Percentiles rank a stretch among this genome's conserved stretches.
These are phyloP conservation scores for Pestalotiopsis sp. DNA, from an alignment of 2,329 filamentous ascomycete species.

Conservation along the genomic window DNA sequence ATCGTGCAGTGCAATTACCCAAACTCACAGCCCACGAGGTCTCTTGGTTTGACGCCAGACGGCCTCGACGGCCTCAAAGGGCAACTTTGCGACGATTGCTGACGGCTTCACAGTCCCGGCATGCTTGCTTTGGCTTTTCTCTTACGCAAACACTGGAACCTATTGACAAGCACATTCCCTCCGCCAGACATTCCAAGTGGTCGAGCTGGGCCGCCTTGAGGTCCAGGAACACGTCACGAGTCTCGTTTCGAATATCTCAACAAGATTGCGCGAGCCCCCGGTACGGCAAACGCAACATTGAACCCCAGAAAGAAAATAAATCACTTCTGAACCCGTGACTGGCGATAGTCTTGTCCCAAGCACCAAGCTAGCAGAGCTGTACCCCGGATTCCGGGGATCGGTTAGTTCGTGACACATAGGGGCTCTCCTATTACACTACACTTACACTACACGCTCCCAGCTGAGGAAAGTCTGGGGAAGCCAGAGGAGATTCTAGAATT, in stretches of 20 bases:
- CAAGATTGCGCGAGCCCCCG: slow-evolving; percentile 14
- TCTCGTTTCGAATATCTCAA: slow-evolving; percentile 14
- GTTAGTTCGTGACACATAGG: slow-evolving; percentile 4
- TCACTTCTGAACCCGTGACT: neutral
- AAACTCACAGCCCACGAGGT: slow-evolving; percentile 23
- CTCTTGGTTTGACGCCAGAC: slow-evolving; percentile 27
- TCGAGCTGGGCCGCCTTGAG: slow-evolving; percentile 1
- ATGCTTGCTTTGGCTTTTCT: slow-evolving; percentile 5
- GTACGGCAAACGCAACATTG: neutral
- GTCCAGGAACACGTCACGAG: slow-evolving; percentile 18
- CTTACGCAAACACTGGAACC: slow-evolving; percentile 8
- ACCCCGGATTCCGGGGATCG: neutral
- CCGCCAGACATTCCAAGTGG: slow-evolving; percentile 2
- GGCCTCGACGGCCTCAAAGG: slow-evolving; percentile 16
- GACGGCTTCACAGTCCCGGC: slow-evolving; percentile 22
- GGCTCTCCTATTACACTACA: neutral
- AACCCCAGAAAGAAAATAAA: neutral
- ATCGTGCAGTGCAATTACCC: slow-evolving; percentile 21
- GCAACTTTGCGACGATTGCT: slow-evolving; percentile 23
- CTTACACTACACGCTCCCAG: neutral
- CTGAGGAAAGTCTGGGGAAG: neutral
- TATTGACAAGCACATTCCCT: slow-evolving; percentile 1
- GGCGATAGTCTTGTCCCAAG: neutral
- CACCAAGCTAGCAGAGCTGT: slow-evolving; percentile 1
- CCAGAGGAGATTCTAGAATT: neutral